Conservation (phyloP, 73 alveolate species). For the Uronychia binucleata region DNA sequence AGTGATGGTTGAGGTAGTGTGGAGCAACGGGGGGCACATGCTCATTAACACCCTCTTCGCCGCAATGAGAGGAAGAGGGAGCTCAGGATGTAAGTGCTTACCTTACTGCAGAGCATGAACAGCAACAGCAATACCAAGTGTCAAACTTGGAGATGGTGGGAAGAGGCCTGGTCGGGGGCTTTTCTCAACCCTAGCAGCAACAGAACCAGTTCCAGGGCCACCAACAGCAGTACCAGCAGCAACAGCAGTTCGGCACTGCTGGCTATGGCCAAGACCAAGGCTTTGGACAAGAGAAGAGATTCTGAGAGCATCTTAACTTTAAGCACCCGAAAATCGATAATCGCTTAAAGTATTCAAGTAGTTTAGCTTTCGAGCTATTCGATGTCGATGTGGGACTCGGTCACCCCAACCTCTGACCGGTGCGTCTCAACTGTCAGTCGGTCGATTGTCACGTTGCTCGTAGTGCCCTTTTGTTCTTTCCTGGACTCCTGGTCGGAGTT, state of each 20-base stretch:
- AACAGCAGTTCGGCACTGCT: neutral
- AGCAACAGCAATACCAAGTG: neutral
- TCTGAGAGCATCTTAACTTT: too few relatives aligned
- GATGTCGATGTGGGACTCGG: too few relatives aligned
- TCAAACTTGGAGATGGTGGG: neutral
- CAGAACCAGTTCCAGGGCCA: neutral
- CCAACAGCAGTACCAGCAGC: neutral
- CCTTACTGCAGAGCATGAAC: neutral
- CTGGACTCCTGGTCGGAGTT: too few relatives aligned
- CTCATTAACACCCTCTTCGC: neutral
- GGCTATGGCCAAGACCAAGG: neutral
- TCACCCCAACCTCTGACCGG: too few relatives aligned
- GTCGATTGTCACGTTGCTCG: too few relatives aligned
- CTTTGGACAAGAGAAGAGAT: neutral
- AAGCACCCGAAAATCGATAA: too few relatives aligned
- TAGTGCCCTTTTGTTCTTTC: neutral
- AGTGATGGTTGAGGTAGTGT: too few relatives aligned
- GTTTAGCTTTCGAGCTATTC: too few relatives aligned
- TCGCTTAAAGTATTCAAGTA: too few relatives aligned
- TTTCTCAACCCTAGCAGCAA: neutral
- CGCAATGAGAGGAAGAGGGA: neutral
- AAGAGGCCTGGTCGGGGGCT: neutral
- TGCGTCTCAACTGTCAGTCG: too few relatives aligned
- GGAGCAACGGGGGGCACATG: too few relatives aligned
- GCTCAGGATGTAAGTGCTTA: neutral